Base-by-base conservation (phyloP, 2,329 filamentous ascomycete species). In the Nigrospora sphaerica region DNA sequence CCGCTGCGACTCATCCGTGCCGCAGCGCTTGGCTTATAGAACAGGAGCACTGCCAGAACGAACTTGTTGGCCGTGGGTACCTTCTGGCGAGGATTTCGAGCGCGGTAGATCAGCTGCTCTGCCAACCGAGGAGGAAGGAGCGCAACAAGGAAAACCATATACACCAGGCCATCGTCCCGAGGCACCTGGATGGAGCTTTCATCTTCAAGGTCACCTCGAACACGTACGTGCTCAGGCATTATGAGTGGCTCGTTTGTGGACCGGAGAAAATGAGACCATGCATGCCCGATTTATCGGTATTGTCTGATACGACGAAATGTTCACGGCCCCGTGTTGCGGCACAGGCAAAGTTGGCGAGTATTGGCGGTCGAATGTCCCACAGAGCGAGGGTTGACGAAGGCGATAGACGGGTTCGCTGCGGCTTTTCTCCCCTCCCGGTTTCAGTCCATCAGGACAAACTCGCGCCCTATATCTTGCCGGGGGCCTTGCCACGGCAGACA, bases 31-130 rank as follows among this genome's bases (percentile, higher is more conserved):
- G 19, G 19, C 7, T 23, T 23, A 23, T 59, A 6, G 54, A 55
- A 10, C 56, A 54, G 44, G 41, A 49, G 31, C 53, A 59, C 12
- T 52, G 52, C 3, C 59, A 63, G 45, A 55, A 63, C 48, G 67
- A 67, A 37, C 62, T 13, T 2, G 47, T 46, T n/a, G 17, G 17
- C 12, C 43, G 49, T 12, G 46, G 46, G 17, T 31, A 32, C 37
- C 36, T 23, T 12, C 43, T 50, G 12, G 38, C 42, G 11, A 42
- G 44, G 13, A 48, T 46, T 23, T 46, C 32, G 12, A 41, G 31
- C 11, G 42, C 16, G 17, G 37, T 46, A 11, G 1, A 39, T 14
- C 39, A 39, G 14, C 32, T 51, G 33, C 46, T 51, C 14, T 12
- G 16, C 11, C 40, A 36, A 3, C 46, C 49, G n/a, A 46, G 46